Evolutionary conservation across 805 yeast genomes (phyloP).

Genomic region (Yarrowia hollandica): DNA sequence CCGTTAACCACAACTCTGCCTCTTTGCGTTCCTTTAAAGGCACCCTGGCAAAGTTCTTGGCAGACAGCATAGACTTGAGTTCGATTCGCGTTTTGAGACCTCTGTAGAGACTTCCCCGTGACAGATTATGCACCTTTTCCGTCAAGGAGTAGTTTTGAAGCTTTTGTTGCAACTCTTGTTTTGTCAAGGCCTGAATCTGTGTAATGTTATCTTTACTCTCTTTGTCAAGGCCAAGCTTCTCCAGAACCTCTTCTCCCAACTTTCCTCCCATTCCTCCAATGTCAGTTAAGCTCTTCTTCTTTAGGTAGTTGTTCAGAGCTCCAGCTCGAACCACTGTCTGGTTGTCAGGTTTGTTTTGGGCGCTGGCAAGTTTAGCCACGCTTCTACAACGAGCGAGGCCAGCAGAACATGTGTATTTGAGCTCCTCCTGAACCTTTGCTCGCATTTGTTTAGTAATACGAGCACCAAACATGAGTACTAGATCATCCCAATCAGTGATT

Average conservation of each 20-base stretch:
- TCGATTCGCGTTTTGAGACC: constrained; percentile 60
- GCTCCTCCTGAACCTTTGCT: constrained; percentile 48
- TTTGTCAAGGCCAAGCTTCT: constrained; percentile 53
- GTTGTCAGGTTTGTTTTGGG: constrained; percentile 77
- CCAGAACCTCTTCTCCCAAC: constrained; percentile 60
- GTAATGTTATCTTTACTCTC: constrained; percentile 36
- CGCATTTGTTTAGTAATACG: constrained; percentile 58
- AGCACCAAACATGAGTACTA: constrained; percentile 67
- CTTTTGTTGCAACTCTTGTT: constrained; percentile 42
- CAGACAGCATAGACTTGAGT: constrained; percentile 84
- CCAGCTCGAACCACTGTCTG: constrained; percentile 70
- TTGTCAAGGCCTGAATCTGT: constrained; percentile 52
- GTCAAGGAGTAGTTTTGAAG: constrained; percentile 54
- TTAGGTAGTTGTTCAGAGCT: constrained; percentile 55
- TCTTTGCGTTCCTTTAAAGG: constrained; percentile 56
- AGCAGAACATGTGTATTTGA: constrained; percentile 86
- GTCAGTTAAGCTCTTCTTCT: constrained; percentile 63
- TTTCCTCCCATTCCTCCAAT: constrained; percentile 94
- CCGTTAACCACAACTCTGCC: constrained; percentile 74
- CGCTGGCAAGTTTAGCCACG: constrained; percentile 84
- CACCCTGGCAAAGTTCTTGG: constrained; percentile 69
- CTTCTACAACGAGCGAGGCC: constrained; percentile 78
- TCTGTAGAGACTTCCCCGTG: constrained; percentile 60
- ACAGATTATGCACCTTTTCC: constrained; percentile 56
- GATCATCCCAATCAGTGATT: constrained; percentile 76